A percentile compares a stretch with the other conserved stretches of the same genome.
Conservation (phyloP, 495 filamentous ascomycete genomes). For the Trichocladium uniseriatum region DNA sequence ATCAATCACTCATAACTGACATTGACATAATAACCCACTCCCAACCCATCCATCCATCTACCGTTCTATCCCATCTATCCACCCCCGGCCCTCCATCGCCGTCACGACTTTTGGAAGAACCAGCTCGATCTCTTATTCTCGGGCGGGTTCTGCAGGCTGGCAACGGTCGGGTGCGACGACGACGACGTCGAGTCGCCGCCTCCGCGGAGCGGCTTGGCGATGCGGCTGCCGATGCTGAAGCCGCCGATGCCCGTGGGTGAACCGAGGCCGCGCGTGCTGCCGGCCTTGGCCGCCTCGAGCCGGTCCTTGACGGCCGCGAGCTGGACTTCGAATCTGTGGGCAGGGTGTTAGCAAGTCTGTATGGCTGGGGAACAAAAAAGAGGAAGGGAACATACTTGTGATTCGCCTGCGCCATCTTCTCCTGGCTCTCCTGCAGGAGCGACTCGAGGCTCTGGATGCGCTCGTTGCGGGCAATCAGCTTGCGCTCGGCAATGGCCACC, state of each 20-base stretch:
- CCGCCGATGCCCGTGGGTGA: slow-evolving; percentile 51
- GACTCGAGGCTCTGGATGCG: slow-evolving; percentile 86
- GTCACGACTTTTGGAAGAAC: slow-evolving; percentile 50
- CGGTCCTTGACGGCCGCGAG: slow-evolving; percentile 95
- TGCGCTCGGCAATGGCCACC: slow-evolving; percentile 95
- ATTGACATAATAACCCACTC: not conserved
- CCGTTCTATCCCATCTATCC: not conserved
- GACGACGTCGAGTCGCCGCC: slow-evolving; percentile 60
- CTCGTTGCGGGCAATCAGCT: slow-evolving; percentile 92
- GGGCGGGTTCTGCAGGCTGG: slow-evolving; percentile 42
- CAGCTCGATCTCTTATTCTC: slow-evolving; percentile 48
- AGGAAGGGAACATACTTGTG: slow-evolving; percentile 72
- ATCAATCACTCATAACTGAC: not conserved
- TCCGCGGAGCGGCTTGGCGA: slow-evolving; percentile 93
- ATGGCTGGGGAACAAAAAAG: slow-evolving; percentile 2
- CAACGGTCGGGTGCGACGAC: slow-evolving; percentile 40
- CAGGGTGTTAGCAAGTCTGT: not conserved
- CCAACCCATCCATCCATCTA: not conserved
- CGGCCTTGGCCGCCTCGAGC: slow-evolving; percentile 87
- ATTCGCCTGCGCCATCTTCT: slow-evolving; percentile 91
- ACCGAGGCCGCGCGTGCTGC: slow-evolving; percentile 71
- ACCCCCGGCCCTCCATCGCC: no score
- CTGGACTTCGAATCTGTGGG: slow-evolving; percentile 85
- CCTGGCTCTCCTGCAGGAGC: slow-evolving; percentile 91
- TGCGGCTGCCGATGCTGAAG: slow-evolving; percentile 78